Evolutionary conservation across 805 yeast genomes (phyloP).

Genomic region (Wickerhamomyces chaumierensis): DNA sequence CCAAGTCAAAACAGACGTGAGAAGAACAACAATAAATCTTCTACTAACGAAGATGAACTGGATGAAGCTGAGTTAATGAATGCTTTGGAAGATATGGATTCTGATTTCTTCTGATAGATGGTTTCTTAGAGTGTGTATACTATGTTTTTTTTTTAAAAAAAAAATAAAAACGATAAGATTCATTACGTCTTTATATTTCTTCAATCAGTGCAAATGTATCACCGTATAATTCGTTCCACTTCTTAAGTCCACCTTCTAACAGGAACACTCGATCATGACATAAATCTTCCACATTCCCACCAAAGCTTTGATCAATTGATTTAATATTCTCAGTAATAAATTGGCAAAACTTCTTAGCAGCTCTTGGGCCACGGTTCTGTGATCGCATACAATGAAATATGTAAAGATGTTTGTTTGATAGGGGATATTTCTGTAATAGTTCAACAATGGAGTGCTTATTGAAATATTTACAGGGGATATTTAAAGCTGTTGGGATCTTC

Average conservation of each 20-base stretch:
- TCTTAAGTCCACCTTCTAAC: conserved; percentile 14
- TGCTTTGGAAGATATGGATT: conserved; percentile 17
- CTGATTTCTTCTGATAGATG: conserved; percentile 15
- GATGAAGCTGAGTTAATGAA: conserved; percentile 17
- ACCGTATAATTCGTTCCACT: conserved; percentile 14
- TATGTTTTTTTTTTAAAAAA: neutral
- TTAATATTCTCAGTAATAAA: too few species aligned
- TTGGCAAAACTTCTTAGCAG: conserved; percentile 6
- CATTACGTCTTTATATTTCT: neutral
- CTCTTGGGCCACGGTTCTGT: conserved; percentile 12
- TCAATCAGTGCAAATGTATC: conserved; percentile 8
- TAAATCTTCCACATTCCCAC: too few species aligned
- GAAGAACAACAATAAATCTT: neutral
- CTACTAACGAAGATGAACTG: conserved; percentile 4
- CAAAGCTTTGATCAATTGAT: too few species aligned
- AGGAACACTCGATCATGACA: conserved; percentile 10
- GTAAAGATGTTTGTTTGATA: conserved; percentile 1
- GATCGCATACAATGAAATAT: conserved; percentile 18
- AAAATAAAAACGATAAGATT: too few species aligned
- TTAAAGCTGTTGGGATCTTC: conserved; percentile 4
- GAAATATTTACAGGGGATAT: conserved; percentile 9
- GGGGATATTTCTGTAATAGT: conserved; percentile 3
- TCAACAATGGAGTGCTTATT: neutral
- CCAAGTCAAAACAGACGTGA: conserved; percentile 18
- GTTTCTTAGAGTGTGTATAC: too few species aligned